Evolutionary conservation across 164 flowering plant genomes (phyloP), one percentile per base, ranked within the genome.

Genomic region (Warburgia ugandensis): DNA sequence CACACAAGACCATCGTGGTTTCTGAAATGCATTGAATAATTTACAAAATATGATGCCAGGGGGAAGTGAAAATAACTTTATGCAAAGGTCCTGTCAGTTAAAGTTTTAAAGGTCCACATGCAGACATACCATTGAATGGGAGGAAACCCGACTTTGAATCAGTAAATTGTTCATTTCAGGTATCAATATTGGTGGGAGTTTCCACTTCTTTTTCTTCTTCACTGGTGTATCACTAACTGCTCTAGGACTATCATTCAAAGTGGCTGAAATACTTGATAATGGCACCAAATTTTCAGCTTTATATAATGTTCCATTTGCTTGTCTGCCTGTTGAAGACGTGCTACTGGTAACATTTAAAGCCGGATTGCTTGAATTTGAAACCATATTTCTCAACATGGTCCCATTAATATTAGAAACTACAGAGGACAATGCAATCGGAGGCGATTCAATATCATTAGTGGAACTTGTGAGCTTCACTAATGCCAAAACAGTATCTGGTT

Each of bases 321-420:
- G 43, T 29, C 23, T 46, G 23, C 16, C 54, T 12, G 6, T 11
- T 23, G 53, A 37, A 33, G 57, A 31, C 23, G n/a, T 41, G 16
- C 41, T 56, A 4, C 33, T 44, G 25, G 47, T 7, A 5, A 40
- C 38, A 4, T 66, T 44, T 50, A n/a, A 19, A 29, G 22, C 29
- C 27, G 74, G 49, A 25, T 52, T 21, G 29, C 31, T 1, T 5
- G 53, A 31, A 22, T 61, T 66, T n/a, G 57, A 48, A 28, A 25
- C 48, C 17, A 35, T 22, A 21, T 33, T 52, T 56, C 31, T 47
- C 7, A 39, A 13, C 47, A 48, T 29, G 11, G 51, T 61, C 21
- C 22, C 47, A 33, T 58, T 68, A 28, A 6, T 31, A 12, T 52
- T 25, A 45, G 75, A 52, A 57, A 52, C 43, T 21, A 41, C 41